phyloP scores from a whole-genome alignment of 352 stramenopile species.

The Globisporangium rhizosaccharum region DNA sequence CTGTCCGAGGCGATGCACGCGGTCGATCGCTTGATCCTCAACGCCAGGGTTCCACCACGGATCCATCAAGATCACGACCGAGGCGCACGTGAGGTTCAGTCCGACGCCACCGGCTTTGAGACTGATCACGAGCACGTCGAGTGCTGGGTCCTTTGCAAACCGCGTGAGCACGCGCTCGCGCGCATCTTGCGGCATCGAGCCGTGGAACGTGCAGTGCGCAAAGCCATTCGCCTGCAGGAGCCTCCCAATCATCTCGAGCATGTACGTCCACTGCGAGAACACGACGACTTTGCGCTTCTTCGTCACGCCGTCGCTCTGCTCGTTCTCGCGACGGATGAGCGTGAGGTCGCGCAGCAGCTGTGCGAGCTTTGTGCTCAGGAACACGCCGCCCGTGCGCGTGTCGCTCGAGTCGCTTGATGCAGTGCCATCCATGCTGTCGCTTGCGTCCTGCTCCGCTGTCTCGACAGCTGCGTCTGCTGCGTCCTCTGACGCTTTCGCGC shows the following conservation, averaged over 20 bases:
- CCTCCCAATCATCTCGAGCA: conserved; percentile 78
- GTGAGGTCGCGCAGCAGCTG: conserved; percentile 64
- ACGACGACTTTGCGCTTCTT: conserved; percentile 80
- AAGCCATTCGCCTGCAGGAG: conserved; percentile 49
- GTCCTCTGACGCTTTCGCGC: conserved; percentile 8
- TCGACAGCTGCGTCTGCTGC: neutral
- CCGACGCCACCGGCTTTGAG: conserved; percentile 87
- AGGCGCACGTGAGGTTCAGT: conserved; percentile 88
- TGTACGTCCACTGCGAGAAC: conserved; percentile 89
- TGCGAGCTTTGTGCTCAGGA: conserved; percentile 65
- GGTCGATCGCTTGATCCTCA: conserved; percentile 93
- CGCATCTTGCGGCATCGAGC: conserved; percentile 56
- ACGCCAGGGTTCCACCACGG: conserved; percentile 93
- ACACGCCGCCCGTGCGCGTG: conserved; percentile 19
- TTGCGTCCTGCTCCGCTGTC: neutral
- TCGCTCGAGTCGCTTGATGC: neutral
- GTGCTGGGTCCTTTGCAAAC: conserved; percentile 50
- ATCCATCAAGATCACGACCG: conserved; percentile 86
- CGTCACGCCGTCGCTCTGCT: conserved; percentile 7
- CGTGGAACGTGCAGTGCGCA: conserved; percentile 65
- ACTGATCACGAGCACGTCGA: conserved; percentile 84
- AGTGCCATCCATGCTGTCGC: neutral
- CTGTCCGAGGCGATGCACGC: conserved; percentile 88
- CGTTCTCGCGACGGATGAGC: conserved; percentile 50
- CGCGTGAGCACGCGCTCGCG: conserved; percentile 60